Conservation (phyloP, 139 green algal species). For the Dunaliella primolecta region DNA sequence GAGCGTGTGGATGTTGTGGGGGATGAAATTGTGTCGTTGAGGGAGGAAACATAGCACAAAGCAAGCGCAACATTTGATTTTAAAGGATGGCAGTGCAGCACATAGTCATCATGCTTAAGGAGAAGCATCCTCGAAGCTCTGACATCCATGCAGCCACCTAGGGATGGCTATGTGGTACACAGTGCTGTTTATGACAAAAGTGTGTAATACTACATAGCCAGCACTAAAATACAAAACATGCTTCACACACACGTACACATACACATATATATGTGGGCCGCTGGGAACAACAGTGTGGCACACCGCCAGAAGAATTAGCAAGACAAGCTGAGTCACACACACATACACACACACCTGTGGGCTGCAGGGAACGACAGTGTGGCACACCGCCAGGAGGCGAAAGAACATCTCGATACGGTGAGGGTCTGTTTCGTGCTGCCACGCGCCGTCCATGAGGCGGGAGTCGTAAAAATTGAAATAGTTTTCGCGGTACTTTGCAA, state of each 20-base stretch:
- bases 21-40: too few species aligned
- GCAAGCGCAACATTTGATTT: too few species aligned
- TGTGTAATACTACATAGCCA: too few species aligned
- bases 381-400: conserved; percentile 72
- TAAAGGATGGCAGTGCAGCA: too few species aligned
- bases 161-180: too few species aligned
- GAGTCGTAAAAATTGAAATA: conserved; percentile 85
- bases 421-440: conserved; percentile 37
- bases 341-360: conserved; percentile 30
- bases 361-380: conserved; percentile 48
- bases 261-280: background rate
- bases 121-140: too few species aligned
- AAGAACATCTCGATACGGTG: conserved; percentile 60
- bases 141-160: too few species aligned
- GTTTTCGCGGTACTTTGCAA: conserved; percentile 32
- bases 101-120: too few species aligned
- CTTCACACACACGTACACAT: background rate
- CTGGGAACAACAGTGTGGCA: conserved; percentile 63
- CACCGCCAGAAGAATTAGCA: conserved; percentile 71
- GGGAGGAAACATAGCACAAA: too few species aligned
- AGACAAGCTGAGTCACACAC: too few species aligned
- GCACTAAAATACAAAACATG: background rate
- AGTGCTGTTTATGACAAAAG: too few species aligned
- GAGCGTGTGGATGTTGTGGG: too few species aligned
- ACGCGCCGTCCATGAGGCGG: conserved; percentile 69